Base-by-base conservation (phyloP, 495 filamentous ascomycete species). In the Hyaloscypha hepaticicola region DNA sequence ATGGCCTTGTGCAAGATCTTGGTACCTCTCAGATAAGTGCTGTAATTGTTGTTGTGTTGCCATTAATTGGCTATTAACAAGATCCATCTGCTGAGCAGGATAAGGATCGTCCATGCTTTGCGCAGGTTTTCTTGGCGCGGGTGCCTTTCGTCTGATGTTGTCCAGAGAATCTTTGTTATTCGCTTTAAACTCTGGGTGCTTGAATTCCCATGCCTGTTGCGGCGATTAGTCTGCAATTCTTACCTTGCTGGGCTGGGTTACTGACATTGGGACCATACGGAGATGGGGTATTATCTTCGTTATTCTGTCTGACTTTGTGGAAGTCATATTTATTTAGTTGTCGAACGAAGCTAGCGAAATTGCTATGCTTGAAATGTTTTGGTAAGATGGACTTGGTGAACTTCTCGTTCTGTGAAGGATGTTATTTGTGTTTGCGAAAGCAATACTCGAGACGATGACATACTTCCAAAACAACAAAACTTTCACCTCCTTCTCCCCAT, bases 241-340 rank as follows among this genome's bases (percentile, higher is more conserved):
- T 53, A 28, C 34, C 22, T 41, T 9, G n/a, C 21, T n/a, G 14
- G 6, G 14, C 14, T 61, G 71, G 76, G 65, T 75, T 66, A 64
- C 66, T 64, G 21, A 58, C 94, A 78, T 92, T 92, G 68, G 90
- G 82, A 31, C 94, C 93, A 74, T 97, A 96, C 45, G 90, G 93
- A 59, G 91, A 94, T 68, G 92, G 89, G 53, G 91, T 91, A 70
- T 83, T 93, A 71, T 97, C 95, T 73, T 99, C 95, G 69, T 92
- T 92, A 69, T 94, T 98, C 72, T 97, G 93, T 67, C 95, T 86
- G 52, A 99, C 95, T 82, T 99, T 99, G 80, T 98, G 96, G 69
- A 99, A 99, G 76, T 98, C 95, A 76, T 96, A 99, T 74, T 99
- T 99, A 80, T 99, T 99, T 55, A 99, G 80, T 76, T 99, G 95